Evolutionary conservation across 2,329 filamentous ascomycete genomes (phyloP).

Genomic region (Cercospora sp.): DNA sequence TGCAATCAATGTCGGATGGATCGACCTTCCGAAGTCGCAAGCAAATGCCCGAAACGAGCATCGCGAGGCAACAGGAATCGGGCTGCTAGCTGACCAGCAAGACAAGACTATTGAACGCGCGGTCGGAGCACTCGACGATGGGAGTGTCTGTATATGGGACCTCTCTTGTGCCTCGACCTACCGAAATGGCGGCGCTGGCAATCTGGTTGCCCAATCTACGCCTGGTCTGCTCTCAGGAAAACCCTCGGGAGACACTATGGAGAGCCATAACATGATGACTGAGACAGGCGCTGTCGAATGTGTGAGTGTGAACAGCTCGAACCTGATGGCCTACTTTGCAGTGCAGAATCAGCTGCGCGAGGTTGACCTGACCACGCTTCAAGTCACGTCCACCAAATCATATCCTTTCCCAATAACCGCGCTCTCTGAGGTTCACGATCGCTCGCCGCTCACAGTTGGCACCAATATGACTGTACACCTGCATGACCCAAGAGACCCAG

Average conservation of each 20-base stretch:
- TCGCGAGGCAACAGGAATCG: slow-evolving; percentile 72
- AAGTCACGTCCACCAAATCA: slow-evolving; percentile 65
- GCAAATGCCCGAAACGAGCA: slow-evolving; percentile 45
- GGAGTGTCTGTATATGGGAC: slow-evolving; percentile 86
- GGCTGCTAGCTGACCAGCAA: slow-evolving; percentile 59
- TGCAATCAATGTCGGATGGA: slow-evolving; percentile 72
- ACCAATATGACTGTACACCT: slow-evolving; percentile 80
- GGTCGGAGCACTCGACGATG: slow-evolving; percentile 79
- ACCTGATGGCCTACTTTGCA: slow-evolving; percentile 73
- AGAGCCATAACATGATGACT: slow-evolving; percentile 61
- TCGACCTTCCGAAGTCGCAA: slow-evolving; percentile 60
- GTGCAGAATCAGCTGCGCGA: slow-evolving; percentile 76
- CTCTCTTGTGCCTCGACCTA: slow-evolving; percentile 29
- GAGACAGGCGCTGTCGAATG: slow-evolving; percentile 74
- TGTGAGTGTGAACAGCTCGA: slow-evolving; percentile 71
- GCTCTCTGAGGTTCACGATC: slow-evolving; percentile 67
- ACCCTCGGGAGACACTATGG: slow-evolving; percentile 47
- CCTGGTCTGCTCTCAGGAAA: slow-evolving; percentile 67
- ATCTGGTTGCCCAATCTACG: slow-evolving; percentile 64
- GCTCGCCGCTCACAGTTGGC: slow-evolving; percentile 76
- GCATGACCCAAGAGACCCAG: slow-evolving; percentile 67
- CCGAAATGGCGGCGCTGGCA: slow-evolving; percentile 46
- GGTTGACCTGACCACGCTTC: slow-evolving; percentile 74
- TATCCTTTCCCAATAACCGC: slow-evolving; percentile 85
- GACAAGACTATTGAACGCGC: slow-evolving; percentile 60